Conservation (phyloP, 169 alveolate species). For the Plasmodium billcollinsi region DNA sequence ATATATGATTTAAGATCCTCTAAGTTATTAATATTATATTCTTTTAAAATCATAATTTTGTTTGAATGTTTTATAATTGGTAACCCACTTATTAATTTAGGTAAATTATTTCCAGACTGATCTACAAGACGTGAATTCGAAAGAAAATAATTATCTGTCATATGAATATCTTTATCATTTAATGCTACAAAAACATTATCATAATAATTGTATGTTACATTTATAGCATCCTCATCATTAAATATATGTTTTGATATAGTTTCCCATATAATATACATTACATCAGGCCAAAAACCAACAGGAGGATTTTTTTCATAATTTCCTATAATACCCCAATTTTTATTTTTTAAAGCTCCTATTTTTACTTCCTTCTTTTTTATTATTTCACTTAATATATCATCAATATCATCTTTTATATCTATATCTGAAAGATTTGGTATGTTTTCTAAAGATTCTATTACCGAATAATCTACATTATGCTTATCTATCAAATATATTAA, state of each 20-base stretch:
- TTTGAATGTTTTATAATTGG: conserved; percentile 5
- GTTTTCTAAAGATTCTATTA: neutral
- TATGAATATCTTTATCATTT: neutral
- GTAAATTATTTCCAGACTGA: neutral
- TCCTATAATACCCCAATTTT: conserved; percentile 19
- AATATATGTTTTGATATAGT: neutral
- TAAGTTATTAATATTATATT: conserved; percentile 2
- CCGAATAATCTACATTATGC: conserved; percentile 4
- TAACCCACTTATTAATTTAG: neutral
- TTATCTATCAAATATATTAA: neutral
- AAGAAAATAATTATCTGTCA: conserved; percentile 7
- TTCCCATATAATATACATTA: conserved; percentile 11
- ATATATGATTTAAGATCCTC: neutral
- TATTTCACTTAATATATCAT: conserved; percentile 7
- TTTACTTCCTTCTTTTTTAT: conserved; percentile 9
- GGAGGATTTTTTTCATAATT: neutral
- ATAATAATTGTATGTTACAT: neutral
- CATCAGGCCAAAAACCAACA: conserved; percentile 13
- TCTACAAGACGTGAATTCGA: neutral
- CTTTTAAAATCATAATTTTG: conserved; percentile 9
- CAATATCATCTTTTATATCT: neutral
- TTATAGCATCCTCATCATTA: conserved; percentile 14
- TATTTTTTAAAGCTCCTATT: conserved; percentile 3
- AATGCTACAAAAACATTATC: conserved; percentile 9
- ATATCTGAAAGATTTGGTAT: neutral